Evolutionary conservation across 768 basidiomycete genomes (phyloP), one percentile per base, ranked within the genome.

Genomic region (Boletus speciosus): DNA sequence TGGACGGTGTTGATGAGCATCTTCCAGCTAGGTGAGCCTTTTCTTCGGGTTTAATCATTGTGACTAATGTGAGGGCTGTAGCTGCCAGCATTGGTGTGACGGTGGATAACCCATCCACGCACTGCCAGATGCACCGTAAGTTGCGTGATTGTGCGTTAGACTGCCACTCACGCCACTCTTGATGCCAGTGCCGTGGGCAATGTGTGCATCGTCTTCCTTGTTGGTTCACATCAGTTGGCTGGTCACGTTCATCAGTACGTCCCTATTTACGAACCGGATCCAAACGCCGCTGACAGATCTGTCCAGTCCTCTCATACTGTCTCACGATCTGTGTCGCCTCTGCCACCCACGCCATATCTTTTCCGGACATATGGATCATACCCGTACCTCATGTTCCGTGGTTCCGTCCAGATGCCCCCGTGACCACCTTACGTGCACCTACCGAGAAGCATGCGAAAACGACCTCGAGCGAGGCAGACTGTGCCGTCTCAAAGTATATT

Each of bases 361-460:
- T 79, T 56, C 74, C 78, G 9, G 68, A 71, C 41, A 71, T 89
- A 50, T 88, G 85, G 85, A 67, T 47, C 29, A 71, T 71, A 39
- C 74, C 78, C 10, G 66, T 88, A 34, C 78, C 79, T 55, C 64
- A 71, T 14, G 72, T 86, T 19, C 75, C 77, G 15, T 89, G 88
- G 88, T 89, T 85, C 63, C 39, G 64, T 53, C 54, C 49, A 3
- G 49, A 37, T n/a, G 29, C 49, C 21, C 45, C 62, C 15, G 37
- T 50, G 15, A 23, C 14, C 32, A 45, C 49, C 15, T 29, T 57
- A 43, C 45, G 56, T 4, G 32, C 41, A 37, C 54, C 59, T 40
- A 34, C 61, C 2, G 58, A 40, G 23, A 59, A 61, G 35, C 50
- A 46, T 47, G 46, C 49, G 6, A 57, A 51, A 39, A 39, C 36